These are phyloP conservation scores for Solanum microdontum DNA, from an alignment of 257 asterid species.

Conservation along the genomic window DNA sequence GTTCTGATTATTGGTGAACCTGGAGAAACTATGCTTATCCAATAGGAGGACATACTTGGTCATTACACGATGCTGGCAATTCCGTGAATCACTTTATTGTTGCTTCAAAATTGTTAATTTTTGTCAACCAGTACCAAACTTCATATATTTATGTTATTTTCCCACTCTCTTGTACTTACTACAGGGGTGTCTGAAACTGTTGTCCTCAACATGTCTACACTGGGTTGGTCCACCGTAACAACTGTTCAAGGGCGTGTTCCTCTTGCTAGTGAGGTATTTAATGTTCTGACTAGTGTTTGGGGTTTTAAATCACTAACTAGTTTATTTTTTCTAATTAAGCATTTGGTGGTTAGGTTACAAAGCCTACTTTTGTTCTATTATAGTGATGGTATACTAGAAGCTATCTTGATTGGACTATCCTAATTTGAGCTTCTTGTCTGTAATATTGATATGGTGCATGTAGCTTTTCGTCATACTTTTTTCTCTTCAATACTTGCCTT, in stretches of 20 bases:
- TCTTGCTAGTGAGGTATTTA: conserved; percentile 90
- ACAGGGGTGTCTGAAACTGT: conserved; percentile 91
- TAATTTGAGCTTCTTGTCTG: not conserved
- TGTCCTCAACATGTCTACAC: conserved; percentile 91
- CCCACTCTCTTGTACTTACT: not conserved
- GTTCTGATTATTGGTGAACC: not conserved
- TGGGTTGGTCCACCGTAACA: conserved; percentile 82
- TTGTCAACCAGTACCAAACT: not conserved
- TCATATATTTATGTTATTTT: not conserved
- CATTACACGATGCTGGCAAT: not conserved
- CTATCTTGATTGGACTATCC: not conserved
- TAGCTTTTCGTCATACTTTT: not conserved
- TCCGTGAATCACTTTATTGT: not conserved
- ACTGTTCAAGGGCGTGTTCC: conserved; percentile 87
- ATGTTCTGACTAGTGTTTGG: conserved; percentile 2
- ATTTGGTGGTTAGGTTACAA: not conserved
- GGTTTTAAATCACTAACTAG: not conserved
- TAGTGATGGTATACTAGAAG: not conserved
- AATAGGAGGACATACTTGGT: not conserved
- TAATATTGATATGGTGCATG: not conserved
- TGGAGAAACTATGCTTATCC: not conserved
- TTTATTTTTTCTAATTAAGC: not conserved
- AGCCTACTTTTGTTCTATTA: not conserved
- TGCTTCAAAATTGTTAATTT: not conserved
- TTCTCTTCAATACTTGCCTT: not conserved